Base-by-base conservation (phyloP, 2,329 filamentous ascomycete genomes). In the Cadophora malorum region DNA sequence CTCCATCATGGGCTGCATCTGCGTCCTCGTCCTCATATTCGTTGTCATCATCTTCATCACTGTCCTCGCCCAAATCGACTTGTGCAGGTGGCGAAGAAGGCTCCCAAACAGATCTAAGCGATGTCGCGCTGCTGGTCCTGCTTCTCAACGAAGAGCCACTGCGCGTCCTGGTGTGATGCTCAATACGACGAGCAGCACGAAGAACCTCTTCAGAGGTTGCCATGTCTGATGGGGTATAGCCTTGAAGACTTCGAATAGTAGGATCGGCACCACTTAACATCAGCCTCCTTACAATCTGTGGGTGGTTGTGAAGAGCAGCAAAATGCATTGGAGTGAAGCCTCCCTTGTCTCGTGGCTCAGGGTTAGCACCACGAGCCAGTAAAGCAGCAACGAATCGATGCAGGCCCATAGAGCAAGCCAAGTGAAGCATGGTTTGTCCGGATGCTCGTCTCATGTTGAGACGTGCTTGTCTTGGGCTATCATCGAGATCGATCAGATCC, bases 301-400 rank as follows among this genome's bases (percentile, higher is more conserved):
- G 82, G 75, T 94, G 90, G 70, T 90, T 88, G 78, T 91, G 90
- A 75, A 96, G 85, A 31, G 91, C 89, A 23, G 93, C 93, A 76
- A 95, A 86, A 78, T 96, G 92, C 81, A 96, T 85, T 16, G 93
- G 89, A 4, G 92, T 93, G 79, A 93, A 95, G 25, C 93, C 93
- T 61, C 91, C 90, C 70, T 89, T 90, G 77, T 97, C 93, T 65
- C 88, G 86, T 47, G 89, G 82, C 74, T 95, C 89, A 0, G 90
- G 88, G 75, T 91, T 90, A 23, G 92, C 92, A n/a, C 92, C 91
- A 71, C 92, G 86, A 10, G 90, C 91, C 23, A 96, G 82, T 31
- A 96, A 84, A 35, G 90, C 92, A 14, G 91, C 91, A 61, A 91
- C 91, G 71, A 96, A 90, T 58, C 91, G 87, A 70, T 90, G 86